Conservation (phyloP, 139 green algal species). For the Chlorella sp. region DNA sequence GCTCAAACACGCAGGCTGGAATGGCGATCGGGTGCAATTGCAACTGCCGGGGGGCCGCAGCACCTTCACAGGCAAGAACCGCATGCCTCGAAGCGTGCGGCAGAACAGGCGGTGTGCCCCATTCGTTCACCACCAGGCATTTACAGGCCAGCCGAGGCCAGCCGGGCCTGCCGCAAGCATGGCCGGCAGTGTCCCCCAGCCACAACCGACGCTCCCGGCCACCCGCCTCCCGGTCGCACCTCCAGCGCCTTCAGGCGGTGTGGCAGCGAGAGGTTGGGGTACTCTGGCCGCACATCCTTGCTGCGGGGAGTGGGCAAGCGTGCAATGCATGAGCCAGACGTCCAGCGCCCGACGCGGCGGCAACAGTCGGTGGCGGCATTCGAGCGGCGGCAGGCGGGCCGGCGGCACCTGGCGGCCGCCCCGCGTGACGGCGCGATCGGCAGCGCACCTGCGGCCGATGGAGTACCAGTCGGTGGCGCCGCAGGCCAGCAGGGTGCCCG, state of each 20-base stretch:
- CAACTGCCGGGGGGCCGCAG: too few species aligned
- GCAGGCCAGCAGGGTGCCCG: slow-evolving; percentile 76
- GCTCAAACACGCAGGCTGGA: too few species aligned
- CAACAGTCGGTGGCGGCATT: not conserved
- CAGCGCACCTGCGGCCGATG: not conserved
- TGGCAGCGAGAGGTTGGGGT: slow-evolving; percentile 81
- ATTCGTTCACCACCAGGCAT: too few species aligned
- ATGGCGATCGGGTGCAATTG: too few species aligned
- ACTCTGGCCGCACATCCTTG: slow-evolving; percentile 40
- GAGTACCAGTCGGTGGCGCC: slow-evolving; percentile 73
- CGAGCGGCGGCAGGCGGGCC: not conserved
- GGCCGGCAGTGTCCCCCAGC: too few species aligned
- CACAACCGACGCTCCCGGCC: too few species aligned
- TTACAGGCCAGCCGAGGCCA: too few species aligned
- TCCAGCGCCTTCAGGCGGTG: slow-evolving; percentile 73
- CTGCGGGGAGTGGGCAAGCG: not conserved
- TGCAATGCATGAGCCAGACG: not conserved
- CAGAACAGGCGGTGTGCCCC: too few species aligned
- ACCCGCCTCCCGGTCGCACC: slow-evolving; percentile 46
- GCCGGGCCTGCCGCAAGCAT: too few species aligned
- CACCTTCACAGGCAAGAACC: too few species aligned
- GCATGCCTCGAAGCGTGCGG: too few species aligned
- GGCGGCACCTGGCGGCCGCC: slow-evolving; percentile 47
- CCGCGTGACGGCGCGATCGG: not conserved
- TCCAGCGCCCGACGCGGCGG: not conserved